A percentile compares a stretch with the other conserved stretches of the same genome.
These are phyloP conservation scores for Leucoagaricus sp. DNA, from an alignment of 1,284 basidiomycete genomes.

Conservation along the genomic window DNA sequence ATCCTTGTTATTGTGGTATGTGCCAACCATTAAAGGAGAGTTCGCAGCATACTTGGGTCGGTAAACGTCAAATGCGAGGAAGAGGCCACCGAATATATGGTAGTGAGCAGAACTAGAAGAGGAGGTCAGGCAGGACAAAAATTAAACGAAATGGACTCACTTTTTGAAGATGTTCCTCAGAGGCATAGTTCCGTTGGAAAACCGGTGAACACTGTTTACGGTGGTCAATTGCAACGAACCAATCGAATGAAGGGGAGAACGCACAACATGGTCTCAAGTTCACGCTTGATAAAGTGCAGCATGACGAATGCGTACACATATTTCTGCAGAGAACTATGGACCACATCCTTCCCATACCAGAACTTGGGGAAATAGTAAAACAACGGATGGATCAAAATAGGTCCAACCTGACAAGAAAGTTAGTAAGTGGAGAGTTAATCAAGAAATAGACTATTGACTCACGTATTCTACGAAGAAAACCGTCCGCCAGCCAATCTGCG, in stretches of 20 bases:
- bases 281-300: slow-evolving; percentile 90
- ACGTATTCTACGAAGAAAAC: slow-evolving; percentile 94
- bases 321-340: slow-evolving; percentile 81
- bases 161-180: slow-evolving; percentile 88
- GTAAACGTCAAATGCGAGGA: slow-evolving; percentile 82
- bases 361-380: slow-evolving; percentile 74
- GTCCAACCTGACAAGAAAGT: slow-evolving; percentile 66
- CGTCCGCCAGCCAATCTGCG: slow-evolving; percentile 84
- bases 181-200: slow-evolving; percentile 96
- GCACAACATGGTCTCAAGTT: slow-evolving; percentile 90
- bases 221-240: no score
- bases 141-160: slow-evolving; percentile 43
- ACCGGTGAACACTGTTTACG: slow-evolving; percentile 85
- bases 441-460: slow-evolving; percentile 33
- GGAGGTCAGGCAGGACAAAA: background rate
- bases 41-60: slow-evolving; percentile 65
- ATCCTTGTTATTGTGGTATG: slow-evolving; percentile 63
- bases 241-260: slow-evolving; percentile 13
- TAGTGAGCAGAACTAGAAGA: slow-evolving; percentile 80
- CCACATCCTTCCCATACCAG: slow-evolving; percentile 69
- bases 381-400: slow-evolving; percentile 89
- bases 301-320: slow-evolving; percentile 79
- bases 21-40: slow-evolving; percentile 66
- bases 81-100: slow-evolving; percentile 78
- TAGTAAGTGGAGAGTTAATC: background rate